These are phyloP conservation scores for Colletotrichum acutatum DNA, from an alignment of 2,329 filamentous ascomycete species.

Conservation along the genomic window DNA sequence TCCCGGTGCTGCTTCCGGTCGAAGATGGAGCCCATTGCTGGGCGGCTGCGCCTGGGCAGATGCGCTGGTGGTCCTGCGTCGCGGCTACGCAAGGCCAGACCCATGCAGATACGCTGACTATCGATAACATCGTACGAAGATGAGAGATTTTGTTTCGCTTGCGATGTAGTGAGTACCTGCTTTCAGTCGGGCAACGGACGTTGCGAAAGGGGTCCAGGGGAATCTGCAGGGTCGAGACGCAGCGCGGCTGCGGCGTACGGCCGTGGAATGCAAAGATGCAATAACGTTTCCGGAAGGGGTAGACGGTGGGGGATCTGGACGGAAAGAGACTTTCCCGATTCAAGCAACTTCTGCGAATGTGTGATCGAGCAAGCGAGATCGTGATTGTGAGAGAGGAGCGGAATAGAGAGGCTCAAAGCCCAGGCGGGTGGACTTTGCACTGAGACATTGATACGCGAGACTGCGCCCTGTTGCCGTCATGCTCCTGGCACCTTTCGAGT, in stretches of 20 bases:
- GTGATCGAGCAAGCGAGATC: constrained; percentile 16
- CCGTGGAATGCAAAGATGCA: neutral
- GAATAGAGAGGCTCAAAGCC: neutral
- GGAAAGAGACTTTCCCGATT: constrained; percentile 1
- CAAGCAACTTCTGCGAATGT: constrained; percentile 20
- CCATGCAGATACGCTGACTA: constrained; percentile 11
- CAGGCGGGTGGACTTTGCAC: constrained; percentile 4
- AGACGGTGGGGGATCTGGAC: neutral
- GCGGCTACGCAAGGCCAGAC: constrained; percentile 18
- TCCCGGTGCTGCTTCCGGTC: constrained; percentile 15
- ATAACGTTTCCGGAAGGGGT: constrained; percentile 6
- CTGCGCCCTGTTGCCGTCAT: constrained; percentile 17
- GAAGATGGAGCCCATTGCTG: neutral
- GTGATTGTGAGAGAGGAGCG: constrained; percentile 9
- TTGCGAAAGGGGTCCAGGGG: constrained; percentile 12
- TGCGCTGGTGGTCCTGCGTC: constrained; percentile 6
- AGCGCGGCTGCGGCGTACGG: constrained; percentile 24
- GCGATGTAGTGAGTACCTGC: constrained; percentile 21
- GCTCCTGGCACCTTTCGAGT: constrained; percentile 16
- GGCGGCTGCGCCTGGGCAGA: constrained; percentile 19
- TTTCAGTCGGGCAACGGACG: constrained; percentile 18
- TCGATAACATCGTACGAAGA: neutral
- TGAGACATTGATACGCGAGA: constrained; percentile 25
- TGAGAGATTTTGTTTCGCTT: neutral
- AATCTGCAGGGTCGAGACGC: constrained; percentile 9